Evolutionary conservation across 768 basidiomycete species (phyloP).

Genomic region (Podaxis sp.): DNA sequence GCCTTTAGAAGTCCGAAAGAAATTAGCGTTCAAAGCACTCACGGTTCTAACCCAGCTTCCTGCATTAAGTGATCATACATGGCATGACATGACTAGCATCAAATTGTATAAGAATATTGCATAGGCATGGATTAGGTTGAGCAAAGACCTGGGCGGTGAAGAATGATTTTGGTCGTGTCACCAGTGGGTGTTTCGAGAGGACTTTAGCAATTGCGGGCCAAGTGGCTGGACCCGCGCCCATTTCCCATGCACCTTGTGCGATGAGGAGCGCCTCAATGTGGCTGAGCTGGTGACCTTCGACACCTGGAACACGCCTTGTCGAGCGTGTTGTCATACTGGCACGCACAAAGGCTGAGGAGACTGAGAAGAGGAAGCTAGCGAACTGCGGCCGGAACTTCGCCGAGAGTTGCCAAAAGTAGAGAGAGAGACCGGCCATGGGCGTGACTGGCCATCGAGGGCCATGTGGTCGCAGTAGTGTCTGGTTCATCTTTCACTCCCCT

Average conservation of each 20-base stretch:
- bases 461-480: slow-evolving; percentile 2
- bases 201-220: slow-evolving; percentile 68
- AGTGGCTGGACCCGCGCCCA: slow-evolving; percentile 48
- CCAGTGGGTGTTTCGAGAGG: slow-evolving; percentile 67
- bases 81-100: slow-evolving; percentile 56
- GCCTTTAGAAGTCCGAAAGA: not conserved
- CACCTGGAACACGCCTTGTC: slow-evolving; percentile 19
- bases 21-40: slow-evolving; percentile 21
- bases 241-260: slow-evolving; percentile 83
- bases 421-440: not conserved
- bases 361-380: not conserved
- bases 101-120: slow-evolving; percentile 5
- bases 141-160: slow-evolving; percentile 61
- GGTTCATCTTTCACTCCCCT: not conserved
- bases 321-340: slow-evolving; percentile 28
- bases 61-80: slow-evolving; percentile 68
- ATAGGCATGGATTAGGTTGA: slow-evolving; percentile 18
- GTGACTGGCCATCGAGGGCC: not conserved
- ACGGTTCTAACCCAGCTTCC: slow-evolving; percentile 64
- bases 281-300: slow-evolving; percentile 19
- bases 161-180: slow-evolving; percentile 55
- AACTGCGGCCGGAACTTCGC: not conserved
- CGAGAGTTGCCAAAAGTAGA: not conserved
- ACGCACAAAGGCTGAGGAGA: not conserved
- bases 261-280: slow-evolving; percentile 72